A percentile compares a stretch with the other conserved stretches of the same genome.
Conservation (phyloP, 129 eudicot genomes). For the Glebionis coronaria region DNA sequence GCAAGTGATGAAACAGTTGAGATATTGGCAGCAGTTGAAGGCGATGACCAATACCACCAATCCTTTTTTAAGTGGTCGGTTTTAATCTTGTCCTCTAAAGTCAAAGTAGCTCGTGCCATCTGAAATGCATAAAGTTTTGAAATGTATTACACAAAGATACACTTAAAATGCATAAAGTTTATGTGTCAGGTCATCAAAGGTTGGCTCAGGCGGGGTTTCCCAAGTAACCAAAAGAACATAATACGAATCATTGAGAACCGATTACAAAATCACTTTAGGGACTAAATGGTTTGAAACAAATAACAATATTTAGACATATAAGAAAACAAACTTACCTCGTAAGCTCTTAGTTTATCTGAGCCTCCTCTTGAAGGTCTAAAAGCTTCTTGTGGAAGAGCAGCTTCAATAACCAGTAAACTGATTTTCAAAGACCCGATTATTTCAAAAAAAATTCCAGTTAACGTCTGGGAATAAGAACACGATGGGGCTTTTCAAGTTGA, state of each 20-base stretch:
- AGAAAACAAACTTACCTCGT: constrained; percentile 53
- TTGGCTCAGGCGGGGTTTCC: too few species aligned
- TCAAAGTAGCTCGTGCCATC: constrained; percentile 71
- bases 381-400: constrained; percentile 76
- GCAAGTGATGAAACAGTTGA: constrained; percentile 72
- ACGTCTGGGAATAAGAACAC: constrained; percentile 32
- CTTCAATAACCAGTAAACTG: constrained; percentile 77
- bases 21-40: constrained; percentile 66
- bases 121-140: constrained; percentile 27
- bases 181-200: too few species aligned
- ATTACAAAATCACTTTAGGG: too few species aligned
- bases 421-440: constrained; percentile 59
- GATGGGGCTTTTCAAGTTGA: too few species aligned
- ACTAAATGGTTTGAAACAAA: background rate
- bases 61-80: constrained; percentile 62
- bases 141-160: background rate
- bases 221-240: too few species aligned
- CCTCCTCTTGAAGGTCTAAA: constrained; percentile 54
- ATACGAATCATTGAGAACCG: too few species aligned
- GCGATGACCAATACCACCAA: constrained; percentile 96
- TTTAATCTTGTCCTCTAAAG: constrained; percentile 81
- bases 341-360: constrained; percentile 44
- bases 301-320: too few species aligned
- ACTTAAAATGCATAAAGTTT: background rate
- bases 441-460: constrained; percentile 54